A percentile compares a stretch with the other conserved stretches of the same genome.
These are phyloP conservation scores for Wallacemonas sp. DNA, from an alignment of 208 protist genomes.

Conservation along the genomic window DNA sequence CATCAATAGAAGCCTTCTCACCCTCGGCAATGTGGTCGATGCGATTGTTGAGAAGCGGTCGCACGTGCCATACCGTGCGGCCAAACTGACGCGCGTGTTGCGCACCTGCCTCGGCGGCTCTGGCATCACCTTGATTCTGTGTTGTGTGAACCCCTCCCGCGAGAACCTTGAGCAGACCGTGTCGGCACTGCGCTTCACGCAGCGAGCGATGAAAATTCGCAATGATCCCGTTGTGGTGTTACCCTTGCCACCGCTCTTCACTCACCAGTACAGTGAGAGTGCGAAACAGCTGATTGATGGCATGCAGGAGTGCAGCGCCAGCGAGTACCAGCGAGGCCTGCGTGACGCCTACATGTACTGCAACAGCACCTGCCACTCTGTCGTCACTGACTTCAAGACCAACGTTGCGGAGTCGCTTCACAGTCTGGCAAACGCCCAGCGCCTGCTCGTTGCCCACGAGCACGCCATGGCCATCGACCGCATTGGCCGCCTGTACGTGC, in stretches of 20 bases:
- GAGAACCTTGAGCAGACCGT: constrained; percentile 90
- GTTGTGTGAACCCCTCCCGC: constrained; percentile 82
- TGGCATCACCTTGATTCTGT: constrained; percentile 90
- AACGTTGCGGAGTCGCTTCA: constrained; percentile 71
- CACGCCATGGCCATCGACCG: constrained; percentile 64
- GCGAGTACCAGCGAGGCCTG: constrained; percentile 70
- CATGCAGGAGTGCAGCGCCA: constrained; percentile 38
- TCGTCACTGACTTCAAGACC: constrained; percentile 45
- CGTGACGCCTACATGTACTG: constrained; percentile 72
- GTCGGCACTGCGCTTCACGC: constrained; percentile 80
- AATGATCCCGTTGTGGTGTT: constrained; percentile 87
- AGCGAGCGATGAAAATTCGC: constrained; percentile 88
- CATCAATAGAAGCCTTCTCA: constrained; percentile 91
- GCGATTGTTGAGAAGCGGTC: constrained; percentile 57
- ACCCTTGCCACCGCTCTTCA: constrained; percentile 76
- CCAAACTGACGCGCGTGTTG: constrained; percentile 88
- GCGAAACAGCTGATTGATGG: constrained; percentile 46
- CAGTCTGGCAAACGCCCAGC: constrained; percentile 66
- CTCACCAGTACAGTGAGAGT: constrained; percentile 70
- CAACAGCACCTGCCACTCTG: constrained; percentile 38
- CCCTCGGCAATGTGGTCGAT: constrained; percentile 90
- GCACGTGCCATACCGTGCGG: constrained; percentile 87
- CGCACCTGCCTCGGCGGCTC: constrained; percentile 79
- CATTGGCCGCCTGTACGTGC: constrained; percentile 60
- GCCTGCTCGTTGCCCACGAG: constrained; percentile 79